These are phyloP conservation scores for Tricholomella constricta DNA, from an alignment of 768 basidiomycete species.

Conservation along the genomic window DNA sequence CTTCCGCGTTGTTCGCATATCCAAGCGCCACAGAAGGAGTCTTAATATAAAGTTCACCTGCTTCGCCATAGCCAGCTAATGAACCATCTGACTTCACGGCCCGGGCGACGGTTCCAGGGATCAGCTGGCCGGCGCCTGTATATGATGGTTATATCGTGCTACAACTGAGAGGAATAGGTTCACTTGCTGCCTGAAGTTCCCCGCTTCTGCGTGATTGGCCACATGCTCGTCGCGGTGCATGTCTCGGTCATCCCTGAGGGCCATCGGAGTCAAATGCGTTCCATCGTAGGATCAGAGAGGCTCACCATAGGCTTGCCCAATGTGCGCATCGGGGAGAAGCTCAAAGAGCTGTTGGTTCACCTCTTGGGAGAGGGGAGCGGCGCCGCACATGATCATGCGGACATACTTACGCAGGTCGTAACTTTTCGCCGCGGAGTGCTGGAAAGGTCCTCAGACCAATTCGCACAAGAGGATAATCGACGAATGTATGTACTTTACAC, in stretches of 20 bases:
- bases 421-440: constrained; percentile 56
- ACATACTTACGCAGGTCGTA: constrained; percentile 47
- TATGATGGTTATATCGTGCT: not conserved
- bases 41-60: constrained; percentile 60
- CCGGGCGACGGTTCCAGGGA: constrained; percentile 57
- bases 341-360: constrained; percentile 49
- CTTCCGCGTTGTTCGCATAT: constrained; percentile 60
- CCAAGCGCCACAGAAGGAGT: constrained; percentile 56
- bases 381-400: constrained; percentile 54
- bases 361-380: constrained; percentile 59
- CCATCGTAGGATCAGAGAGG: not conserved
- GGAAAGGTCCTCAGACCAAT: not conserved
- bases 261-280: not conserved
- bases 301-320: constrained; percentile 61
- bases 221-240: constrained; percentile 52
- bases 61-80: constrained; percentile 53
- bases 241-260: constrained; percentile 67
- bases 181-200: constrained; percentile 54
- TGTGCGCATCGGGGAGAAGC: constrained; percentile 52
- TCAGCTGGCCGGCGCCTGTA: constrained; percentile 50
- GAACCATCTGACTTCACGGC: constrained; percentile 61
- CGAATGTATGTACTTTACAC: constrained; percentile 47
- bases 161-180: not conserved
- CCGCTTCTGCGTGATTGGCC: constrained; percentile 46
- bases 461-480: not conserved